phyloP scores from a whole-genome alignment of 257 asterid species.

The Mentha longifolia region DNA sequence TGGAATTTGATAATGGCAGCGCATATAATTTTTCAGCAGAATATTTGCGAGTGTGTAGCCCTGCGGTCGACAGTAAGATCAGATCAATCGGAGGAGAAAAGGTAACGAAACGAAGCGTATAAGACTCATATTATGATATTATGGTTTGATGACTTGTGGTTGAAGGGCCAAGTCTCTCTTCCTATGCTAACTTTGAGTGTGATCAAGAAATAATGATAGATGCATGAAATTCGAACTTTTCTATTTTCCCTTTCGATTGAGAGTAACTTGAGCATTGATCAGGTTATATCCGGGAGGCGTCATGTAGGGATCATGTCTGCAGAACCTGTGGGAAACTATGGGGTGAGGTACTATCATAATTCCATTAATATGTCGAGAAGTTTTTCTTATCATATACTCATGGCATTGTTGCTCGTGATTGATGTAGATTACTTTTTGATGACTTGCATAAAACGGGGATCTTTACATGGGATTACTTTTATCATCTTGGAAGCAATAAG shows the following conservation, averaged over 20 bases:
- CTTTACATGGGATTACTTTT: conserved; percentile 84
- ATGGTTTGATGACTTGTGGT: neutral
- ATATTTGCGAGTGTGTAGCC: conserved; percentile 76
- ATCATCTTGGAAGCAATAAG: conserved; percentile 80
- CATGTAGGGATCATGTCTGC: conserved; percentile 84
- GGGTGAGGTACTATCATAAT: conserved; percentile 65
- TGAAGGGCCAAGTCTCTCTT: neutral
- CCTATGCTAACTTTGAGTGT: neutral
- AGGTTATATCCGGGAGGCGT: conserved; percentile 90
- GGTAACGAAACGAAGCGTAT: conserved; percentile 49
- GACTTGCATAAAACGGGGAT: conserved; percentile 91
- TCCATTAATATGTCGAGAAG: conserved; percentile 4
- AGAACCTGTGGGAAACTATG: conserved; percentile 88
- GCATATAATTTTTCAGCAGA: conserved; percentile 69
- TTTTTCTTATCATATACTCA: conserved; percentile 12
- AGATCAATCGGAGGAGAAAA: conserved; percentile 78
- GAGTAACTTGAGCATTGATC: conserved; percentile 31
- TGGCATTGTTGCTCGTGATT: conserved; percentile 19
- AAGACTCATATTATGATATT: neutral
- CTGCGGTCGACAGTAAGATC: conserved; percentile 82
- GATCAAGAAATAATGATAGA: neutral
- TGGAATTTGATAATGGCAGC: conserved; percentile 62
- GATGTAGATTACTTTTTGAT: conserved; percentile 69
- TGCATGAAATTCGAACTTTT: conserved; percentile 12
- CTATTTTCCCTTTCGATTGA: conserved; percentile 10